These are phyloP conservation scores for Aspergillus sp. DNA, from an alignment of 2,329 filamentous ascomycete genomes.

Conservation along the genomic window DNA sequence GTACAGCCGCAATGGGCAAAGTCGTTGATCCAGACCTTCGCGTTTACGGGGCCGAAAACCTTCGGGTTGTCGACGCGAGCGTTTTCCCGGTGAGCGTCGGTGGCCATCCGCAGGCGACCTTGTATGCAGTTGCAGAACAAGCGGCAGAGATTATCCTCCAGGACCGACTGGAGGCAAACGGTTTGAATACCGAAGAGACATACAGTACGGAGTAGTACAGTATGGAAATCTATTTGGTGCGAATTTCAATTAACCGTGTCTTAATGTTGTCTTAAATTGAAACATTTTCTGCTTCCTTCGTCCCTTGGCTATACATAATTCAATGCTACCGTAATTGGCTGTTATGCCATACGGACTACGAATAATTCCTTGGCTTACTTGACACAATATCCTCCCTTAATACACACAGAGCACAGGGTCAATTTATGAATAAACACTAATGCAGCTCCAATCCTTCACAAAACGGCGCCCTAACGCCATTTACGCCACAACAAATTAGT, in stretches of 20 bases:
- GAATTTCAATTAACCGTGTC: not conserved
- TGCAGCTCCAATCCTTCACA: too few species aligned
- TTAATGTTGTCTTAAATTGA: not conserved
- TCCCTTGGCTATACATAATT: not conserved
- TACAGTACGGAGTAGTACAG: too few species aligned
- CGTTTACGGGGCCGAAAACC: not conserved
- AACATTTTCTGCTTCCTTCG: not conserved
- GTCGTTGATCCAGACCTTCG: not conserved
- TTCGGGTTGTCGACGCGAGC: slow-evolving; percentile 4
- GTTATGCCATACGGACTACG: too few species aligned
- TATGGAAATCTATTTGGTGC: not conserved
- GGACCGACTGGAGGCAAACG: not conserved
- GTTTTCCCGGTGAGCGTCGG: slow-evolving; percentile 6
- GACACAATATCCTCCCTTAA: too few species aligned
- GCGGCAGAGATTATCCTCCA: not conserved
- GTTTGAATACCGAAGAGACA: too few species aligned
- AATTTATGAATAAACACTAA: too few species aligned
- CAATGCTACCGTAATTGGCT: not conserved
- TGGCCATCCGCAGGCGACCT: not conserved
- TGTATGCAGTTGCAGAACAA: slow-evolving; percentile 9
- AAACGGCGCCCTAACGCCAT: not conserved
- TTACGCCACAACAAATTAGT: not conserved
- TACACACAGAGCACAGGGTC: too few species aligned
- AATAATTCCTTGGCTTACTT: too few species aligned
- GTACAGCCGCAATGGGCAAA: not conserved